Base-by-base conservation (phyloP, 306 rosid genomes). In the Vigna unguiculata region DNA sequence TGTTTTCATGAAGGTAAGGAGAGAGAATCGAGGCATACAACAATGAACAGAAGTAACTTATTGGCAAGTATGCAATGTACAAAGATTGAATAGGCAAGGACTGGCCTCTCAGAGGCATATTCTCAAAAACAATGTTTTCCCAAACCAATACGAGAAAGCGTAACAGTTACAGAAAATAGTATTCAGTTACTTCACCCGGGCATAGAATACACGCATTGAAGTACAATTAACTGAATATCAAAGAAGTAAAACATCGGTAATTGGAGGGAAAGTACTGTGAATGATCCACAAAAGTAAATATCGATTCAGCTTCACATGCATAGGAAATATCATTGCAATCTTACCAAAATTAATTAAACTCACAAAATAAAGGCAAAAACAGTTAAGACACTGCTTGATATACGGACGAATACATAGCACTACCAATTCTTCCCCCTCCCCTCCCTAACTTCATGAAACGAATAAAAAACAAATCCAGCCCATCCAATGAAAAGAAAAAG, bases 151-250 rank as follows among this genome's bases (percentile, higher is more conserved):
- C 32, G 28, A 64, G 45, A 19, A 43, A 13, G 15, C 12, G 45
- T 28, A 7, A 30, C 24, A 72, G 57, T 13, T 46, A 46, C 48
- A 14, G 20, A 16, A 4, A 49, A 46, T 30, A 63, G 5, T 48
- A 43, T 19, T 21, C 46, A 74, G 12, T 80, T 15, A n/a, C 16
- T 46, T 25, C 80, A 80, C 3, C 63, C 58, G 60, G 10, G 48
- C 74, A 74, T n/a, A 16, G 7, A 80, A n/a, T 48, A 80, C 34
- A 20, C 1, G 6, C 47, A 80, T 22, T 21, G 69, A 43, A 45
- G 65, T 52, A 28, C 51, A 76, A 21, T 63, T 17, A 59, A 28
- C 12, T 12, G 15, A 12, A 75, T 19, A 51, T 13, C 62, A 48
- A 47, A 20, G 49, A 64, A n/a, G 21, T 21, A 60, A 40, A 38